A percentile compares a stretch with the other conserved stretches of the same genome.
Conservation (phyloP, 2,329 filamentous ascomycete genomes). For the Helotiales sp. region DNA sequence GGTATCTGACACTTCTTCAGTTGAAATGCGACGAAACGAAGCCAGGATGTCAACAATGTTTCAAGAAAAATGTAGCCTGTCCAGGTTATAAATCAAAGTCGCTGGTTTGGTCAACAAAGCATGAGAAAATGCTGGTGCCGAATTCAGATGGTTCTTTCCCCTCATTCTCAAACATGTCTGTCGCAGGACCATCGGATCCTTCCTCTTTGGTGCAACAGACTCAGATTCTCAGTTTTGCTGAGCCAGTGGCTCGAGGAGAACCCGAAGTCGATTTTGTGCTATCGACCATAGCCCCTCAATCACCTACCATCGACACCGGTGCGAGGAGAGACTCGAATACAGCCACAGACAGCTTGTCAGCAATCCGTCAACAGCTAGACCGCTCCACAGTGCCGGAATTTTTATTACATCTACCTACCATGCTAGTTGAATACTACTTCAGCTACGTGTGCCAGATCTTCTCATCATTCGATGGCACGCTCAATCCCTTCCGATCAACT, state of each 20-base stretch:
- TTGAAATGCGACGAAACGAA: constrained; percentile 42
- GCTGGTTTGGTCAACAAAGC: constrained; percentile 41
- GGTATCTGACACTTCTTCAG: constrained; percentile 24
- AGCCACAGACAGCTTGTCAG: constrained; percentile 35
- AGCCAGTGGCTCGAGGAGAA: background rate
- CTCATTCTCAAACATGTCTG: constrained; percentile 14
- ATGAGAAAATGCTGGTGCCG: constrained; percentile 38
- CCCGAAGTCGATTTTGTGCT: background rate
- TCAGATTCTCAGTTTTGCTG: background rate
- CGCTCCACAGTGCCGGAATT: constrained; percentile 38
- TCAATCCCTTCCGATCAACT: constrained; percentile 65
- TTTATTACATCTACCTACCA: constrained; percentile 49
- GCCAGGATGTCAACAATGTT: constrained; percentile 38
- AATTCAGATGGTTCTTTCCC: constrained; percentile 13
- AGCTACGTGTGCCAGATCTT: constrained; percentile 65
- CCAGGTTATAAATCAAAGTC: constrained; percentile 38
- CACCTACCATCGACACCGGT: background rate
- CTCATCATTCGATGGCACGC: constrained; percentile 66
- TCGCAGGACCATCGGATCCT: constrained; percentile 14
- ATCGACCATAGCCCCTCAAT: background rate
- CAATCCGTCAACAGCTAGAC: constrained; percentile 38
- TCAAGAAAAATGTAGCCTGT: constrained; percentile 34
- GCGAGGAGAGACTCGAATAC: constrained; percentile 22
- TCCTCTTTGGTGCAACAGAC: background rate
- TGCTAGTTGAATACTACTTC: constrained; percentile 67